Evolutionary conservation across 208 protist genomes (phyloP).

Genomic region (Crithidia mellificae): DNA sequence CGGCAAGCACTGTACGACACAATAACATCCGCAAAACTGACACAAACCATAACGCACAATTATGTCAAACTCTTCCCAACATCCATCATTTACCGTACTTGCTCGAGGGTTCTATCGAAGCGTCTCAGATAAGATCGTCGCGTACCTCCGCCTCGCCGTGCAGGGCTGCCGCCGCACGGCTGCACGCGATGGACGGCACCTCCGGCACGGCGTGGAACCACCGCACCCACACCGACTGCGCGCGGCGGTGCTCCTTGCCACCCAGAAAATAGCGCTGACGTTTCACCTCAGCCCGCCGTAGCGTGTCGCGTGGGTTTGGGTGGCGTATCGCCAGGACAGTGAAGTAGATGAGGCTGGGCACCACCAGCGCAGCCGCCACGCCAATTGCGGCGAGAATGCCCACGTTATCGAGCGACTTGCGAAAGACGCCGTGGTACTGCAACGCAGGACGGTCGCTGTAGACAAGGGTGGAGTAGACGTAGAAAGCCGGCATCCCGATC

Average conservation of each 20-base stretch:
- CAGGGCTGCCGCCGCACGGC: neutral
- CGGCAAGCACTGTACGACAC: no score
- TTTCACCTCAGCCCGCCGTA: constrained; percentile 39
- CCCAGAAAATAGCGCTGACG: constrained; percentile 28
- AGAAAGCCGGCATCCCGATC: constrained; percentile 72
- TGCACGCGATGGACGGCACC: constrained; percentile 24
- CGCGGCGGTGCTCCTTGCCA: constrained; percentile 5
- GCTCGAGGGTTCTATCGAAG: no score
- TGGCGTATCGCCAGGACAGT: constrained; percentile 11
- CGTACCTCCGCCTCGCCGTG: neutral
- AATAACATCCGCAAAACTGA: no score
- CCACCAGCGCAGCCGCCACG: constrained; percentile 41
- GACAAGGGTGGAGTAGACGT: constrained; percentile 43
- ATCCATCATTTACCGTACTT: no score
- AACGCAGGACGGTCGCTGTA: constrained; percentile 51
- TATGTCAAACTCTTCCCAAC: no score
- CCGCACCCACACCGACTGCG: constrained; percentile 38
- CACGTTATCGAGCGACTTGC: constrained; percentile 37
- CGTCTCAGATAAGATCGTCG: constrained; percentile 7
- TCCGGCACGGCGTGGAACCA: constrained; percentile 39
- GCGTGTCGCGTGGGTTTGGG: constrained; percentile 62
- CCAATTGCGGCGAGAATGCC: constrained; percentile 45
- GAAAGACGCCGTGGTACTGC: constrained; percentile 72
- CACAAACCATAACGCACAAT: no score
- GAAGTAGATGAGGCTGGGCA: constrained; percentile 48